Conservation (phyloP, 1,284 basidiomycete species). For the Acaromyces ingoldii region DNA sequence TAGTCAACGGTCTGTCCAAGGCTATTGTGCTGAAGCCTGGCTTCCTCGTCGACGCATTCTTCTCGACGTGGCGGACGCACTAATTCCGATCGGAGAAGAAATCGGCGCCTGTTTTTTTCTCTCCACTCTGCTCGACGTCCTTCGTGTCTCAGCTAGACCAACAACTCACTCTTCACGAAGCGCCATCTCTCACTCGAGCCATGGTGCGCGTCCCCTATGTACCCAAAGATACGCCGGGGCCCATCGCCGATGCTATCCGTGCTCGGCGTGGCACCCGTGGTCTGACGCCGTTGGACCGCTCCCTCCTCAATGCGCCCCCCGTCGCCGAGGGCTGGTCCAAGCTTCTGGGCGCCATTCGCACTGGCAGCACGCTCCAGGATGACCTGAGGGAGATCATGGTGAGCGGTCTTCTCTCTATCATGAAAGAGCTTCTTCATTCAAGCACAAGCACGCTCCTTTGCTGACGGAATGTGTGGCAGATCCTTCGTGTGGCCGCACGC, state of each 20-base stretch:
- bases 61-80: no score
- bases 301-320: slow-evolving; percentile 51
- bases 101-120: no score
- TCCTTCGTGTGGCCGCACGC: slow-evolving; percentile 53
- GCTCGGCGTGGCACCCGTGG: slow-evolving; percentile 52
- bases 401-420: slow-evolving; percentile 3
- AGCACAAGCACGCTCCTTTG: no score
- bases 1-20: no score
- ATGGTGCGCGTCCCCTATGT: slow-evolving; percentile 51
- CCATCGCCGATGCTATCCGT: slow-evolving; percentile 53
- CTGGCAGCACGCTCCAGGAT: slow-evolving; percentile 51
- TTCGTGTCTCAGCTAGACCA: no score
- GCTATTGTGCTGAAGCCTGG: no score
- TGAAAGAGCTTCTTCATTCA: no score
- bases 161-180: no score
- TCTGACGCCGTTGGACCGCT: slow-evolving; percentile 53
- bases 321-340: slow-evolving; percentile 53
- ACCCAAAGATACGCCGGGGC: slow-evolving; percentile 48
- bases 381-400: slow-evolving; percentile 54
- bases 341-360: slow-evolving; percentile 53
- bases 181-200: no score
- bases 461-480: slow-evolving; percentile 24
- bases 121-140: no score
- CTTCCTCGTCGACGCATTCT: no score
- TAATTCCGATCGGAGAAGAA: no score